A percentile compares a stretch with the other conserved stretches of the same genome.
These are phyloP conservation scores for Chlorella sp. DNA, from an alignment of 139 green algal species.

Conservation along the genomic window DNA sequence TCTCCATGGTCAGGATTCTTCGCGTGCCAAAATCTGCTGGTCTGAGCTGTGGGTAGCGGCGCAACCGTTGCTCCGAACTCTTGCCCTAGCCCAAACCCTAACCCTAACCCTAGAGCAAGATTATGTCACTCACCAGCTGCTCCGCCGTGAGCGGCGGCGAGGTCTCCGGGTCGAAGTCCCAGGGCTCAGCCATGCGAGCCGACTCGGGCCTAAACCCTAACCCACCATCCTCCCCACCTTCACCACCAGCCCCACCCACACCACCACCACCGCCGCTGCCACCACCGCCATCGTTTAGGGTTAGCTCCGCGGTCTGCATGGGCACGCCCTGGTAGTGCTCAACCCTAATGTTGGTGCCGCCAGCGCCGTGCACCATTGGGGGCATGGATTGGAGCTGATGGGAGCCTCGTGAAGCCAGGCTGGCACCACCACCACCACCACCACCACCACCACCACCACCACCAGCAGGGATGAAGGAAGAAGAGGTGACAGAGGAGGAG, in stretches of 20 bases:
- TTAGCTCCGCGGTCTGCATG: background rate
- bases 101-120: background rate
- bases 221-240: too few relatives aligned
- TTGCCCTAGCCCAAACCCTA: too few relatives aligned
- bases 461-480: background rate
- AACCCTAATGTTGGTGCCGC: background rate
- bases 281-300: background rate
- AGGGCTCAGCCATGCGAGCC: too few relatives aligned
- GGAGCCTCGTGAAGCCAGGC: too few relatives aligned
- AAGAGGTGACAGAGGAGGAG: background rate
- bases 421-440: too few relatives aligned
- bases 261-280: background rate
- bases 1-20: background rate
- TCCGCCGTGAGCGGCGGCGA: background rate
- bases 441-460: background rate
- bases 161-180: background rate
- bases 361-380: too few relatives aligned
- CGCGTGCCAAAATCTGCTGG: background rate
- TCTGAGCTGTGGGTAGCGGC: too few relatives aligned
- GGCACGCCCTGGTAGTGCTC: background rate
- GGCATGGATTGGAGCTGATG: too few relatives aligned
- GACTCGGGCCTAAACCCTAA: too few relatives aligned
- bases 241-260: background rate
- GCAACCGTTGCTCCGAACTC: too few relatives aligned
- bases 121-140: background rate